Base-by-base conservation (phyloP, 2,329 filamentous ascomycete species). In the Trichoderma brevicompactum region DNA sequence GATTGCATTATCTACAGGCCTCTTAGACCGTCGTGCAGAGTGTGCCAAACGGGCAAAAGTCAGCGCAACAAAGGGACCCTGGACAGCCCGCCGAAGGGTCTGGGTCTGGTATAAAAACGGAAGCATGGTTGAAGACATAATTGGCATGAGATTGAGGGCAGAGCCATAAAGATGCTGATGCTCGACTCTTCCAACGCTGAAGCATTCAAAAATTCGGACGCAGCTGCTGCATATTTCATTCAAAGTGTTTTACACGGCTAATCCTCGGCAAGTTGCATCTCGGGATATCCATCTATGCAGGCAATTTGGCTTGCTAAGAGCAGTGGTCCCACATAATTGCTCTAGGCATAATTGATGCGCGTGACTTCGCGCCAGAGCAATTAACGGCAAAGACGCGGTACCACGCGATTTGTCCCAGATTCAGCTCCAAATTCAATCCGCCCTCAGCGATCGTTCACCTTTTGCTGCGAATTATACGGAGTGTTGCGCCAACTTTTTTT, bases 31-130 rank as follows among this genome's bases (percentile, higher is more conserved):
- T n/a, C 58, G 65, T 44, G 64, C 32, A 34, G 67, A 59, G 54
- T 72, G 66, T 9, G 71, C 71, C 50, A 68, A 63, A 65, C 70
- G 68, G 64, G 71, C 46, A 54, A 68, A 60, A 23, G 66, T 53
- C 63, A 71, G 71, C 15, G 65, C 53, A 67, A 65, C 72, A 15
- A 66, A 69, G 54, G 69, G 73, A 60, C 62, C 66, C 44, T 72
- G 73, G 10, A 74, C 68, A 40, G 71, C 73, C 38, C 74, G 72
- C 23, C 75, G 72, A 12, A 79, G 82, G 0, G 90, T 92, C 66
- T 83, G 80, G 5, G 90, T 92, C 69, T 91, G 88, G 73, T 92
- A 92, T 7, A 93, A 81, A 65, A 92, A 92, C 0, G 89, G 87
- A 5, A 88, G 77, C 13, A 87, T 75, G 7, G 85, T 83, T 2